Evolutionary conservation across 169 alveolate genomes (phyloP).

Genomic region (Plasmodium chabaudi): DNA sequence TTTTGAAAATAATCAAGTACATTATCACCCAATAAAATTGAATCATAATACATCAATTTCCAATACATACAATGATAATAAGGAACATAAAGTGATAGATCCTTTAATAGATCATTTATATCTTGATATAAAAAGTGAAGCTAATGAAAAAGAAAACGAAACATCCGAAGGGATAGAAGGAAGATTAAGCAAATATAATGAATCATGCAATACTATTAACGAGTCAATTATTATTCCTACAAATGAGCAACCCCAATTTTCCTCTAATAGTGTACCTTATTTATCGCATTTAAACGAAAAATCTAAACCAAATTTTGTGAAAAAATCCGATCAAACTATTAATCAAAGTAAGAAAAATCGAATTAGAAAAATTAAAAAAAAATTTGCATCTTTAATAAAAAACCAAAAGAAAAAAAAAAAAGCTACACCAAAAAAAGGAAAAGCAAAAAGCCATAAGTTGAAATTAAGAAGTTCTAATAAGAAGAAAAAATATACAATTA

Average conservation of each 20-base stretch:
- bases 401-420: slow-evolving; percentile 9
- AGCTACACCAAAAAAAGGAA: neutral
- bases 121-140: too few species aligned
- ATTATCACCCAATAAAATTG: too few species aligned
- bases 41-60: too few species aligned
- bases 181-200: too few species aligned
- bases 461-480: neutral
- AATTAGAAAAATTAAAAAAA: slow-evolving; percentile 9
- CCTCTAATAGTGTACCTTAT: neutral
- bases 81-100: too few species aligned
- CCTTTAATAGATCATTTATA: too few species aligned
- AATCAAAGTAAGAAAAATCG: slow-evolving; percentile 6
- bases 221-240: neutral
- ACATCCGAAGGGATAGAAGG: too few species aligned
- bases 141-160: too few species aligned
- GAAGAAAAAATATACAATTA: neutral
- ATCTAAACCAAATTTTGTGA: neutral
- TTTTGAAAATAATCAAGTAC: too few species aligned
- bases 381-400: neutral
- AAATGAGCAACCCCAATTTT: neutral
- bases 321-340: slow-evolving; percentile 36
- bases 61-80: too few species aligned
- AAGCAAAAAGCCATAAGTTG: neutral
- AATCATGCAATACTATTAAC: neutral
- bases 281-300: too few species aligned